Evolutionary conservation across 257 asterid species (phyloP).

Genomic region (Solanum paucissectum): DNA sequence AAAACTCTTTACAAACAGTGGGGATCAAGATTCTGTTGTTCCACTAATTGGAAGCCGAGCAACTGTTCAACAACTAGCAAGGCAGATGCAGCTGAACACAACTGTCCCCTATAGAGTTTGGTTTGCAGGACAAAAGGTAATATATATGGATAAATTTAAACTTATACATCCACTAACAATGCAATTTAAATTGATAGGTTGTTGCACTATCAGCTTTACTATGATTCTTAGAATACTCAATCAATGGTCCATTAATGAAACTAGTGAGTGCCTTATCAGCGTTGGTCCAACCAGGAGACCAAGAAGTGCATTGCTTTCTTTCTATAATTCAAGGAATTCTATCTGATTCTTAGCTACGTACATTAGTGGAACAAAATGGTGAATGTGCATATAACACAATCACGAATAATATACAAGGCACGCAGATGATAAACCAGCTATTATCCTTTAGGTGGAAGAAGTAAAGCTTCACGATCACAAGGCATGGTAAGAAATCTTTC

Average conservation of each 20-base stretch:
- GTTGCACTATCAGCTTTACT: constrained; percentile 84
- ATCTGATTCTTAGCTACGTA: neutral
- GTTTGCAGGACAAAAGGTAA: too few relatives aligned
- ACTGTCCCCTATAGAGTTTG: too few relatives aligned
- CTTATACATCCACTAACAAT: too few relatives aligned
- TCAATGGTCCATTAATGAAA: constrained; percentile 63
- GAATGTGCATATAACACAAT: neutral
- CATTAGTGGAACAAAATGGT: neutral
- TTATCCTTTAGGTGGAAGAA: constrained; percentile 79
- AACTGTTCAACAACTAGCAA: too few relatives aligned
- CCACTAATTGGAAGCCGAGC: too few relatives aligned
- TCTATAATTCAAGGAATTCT: constrained; percentile 34
- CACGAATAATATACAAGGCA: neutral
- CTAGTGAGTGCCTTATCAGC: constrained; percentile 69
- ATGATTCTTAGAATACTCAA: constrained; percentile 73
- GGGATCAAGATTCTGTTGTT: too few relatives aligned
- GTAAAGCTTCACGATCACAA: constrained; percentile 60
- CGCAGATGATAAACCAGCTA: constrained; percentile 36
- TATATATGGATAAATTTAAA: too few relatives aligned
- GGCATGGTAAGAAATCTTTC: constrained; percentile 87
- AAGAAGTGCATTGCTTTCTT: constrained; percentile 92
- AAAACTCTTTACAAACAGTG: too few relatives aligned
- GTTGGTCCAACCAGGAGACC: constrained; percentile 96
- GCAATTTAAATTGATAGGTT: constrained; percentile 62
- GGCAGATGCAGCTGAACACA: too few relatives aligned